A percentile compares a stretch with the other conserved stretches of the same genome.
These are phyloP conservation scores for Hirsutella rhossiliensis DNA, from an alignment of 2,329 filamentous ascomycete genomes.

Conservation along the genomic window DNA sequence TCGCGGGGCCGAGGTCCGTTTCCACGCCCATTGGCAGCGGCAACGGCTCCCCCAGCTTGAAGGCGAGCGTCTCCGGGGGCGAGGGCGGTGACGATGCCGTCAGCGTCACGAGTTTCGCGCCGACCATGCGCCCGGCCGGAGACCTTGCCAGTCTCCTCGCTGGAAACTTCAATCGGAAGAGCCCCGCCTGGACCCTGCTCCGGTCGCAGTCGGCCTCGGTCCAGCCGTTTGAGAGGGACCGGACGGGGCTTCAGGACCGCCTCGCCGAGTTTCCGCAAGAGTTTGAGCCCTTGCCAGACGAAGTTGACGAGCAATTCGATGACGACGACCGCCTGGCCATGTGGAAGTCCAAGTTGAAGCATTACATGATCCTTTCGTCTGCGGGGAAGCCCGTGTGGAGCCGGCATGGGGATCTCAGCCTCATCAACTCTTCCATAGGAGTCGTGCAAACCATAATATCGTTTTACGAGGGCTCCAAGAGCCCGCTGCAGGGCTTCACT, in stretches of 20 bases:
- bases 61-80: constrained; percentile 20
- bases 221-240: constrained; percentile 47
- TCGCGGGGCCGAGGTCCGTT: constrained; percentile 19
- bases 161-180: constrained; percentile 54
- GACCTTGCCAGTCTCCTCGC: constrained; percentile 76
- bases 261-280: constrained; percentile 62
- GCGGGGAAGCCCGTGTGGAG: constrained; percentile 97
- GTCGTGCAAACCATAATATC: constrained; percentile 96
- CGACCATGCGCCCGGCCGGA: constrained; percentile 47
- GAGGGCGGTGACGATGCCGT: constrained; percentile 47
- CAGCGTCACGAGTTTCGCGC: constrained; percentile 55
- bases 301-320: constrained; percentile 24
- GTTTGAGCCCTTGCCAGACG: constrained; percentile 62
- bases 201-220: constrained; percentile 48
- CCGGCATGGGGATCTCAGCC: constrained; percentile 76
- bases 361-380: constrained; percentile 92
- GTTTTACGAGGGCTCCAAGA: constrained; percentile 74
- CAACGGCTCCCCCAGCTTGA: constrained; percentile 23
- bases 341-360: constrained; percentile 91
- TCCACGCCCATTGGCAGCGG: constrained; percentile 28
- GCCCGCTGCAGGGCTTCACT: constrained; percentile 71
- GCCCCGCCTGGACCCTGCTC: constrained; percentile 56
- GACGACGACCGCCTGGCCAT: constrained; percentile 51
- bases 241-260: constrained; percentile 31
- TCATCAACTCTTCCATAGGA: constrained; percentile 90